Evolutionary conservation across 768 basidiomycete species (phyloP), one percentile per base, ranked within the genome.

Genomic region (Tulasnella calospora): DNA sequence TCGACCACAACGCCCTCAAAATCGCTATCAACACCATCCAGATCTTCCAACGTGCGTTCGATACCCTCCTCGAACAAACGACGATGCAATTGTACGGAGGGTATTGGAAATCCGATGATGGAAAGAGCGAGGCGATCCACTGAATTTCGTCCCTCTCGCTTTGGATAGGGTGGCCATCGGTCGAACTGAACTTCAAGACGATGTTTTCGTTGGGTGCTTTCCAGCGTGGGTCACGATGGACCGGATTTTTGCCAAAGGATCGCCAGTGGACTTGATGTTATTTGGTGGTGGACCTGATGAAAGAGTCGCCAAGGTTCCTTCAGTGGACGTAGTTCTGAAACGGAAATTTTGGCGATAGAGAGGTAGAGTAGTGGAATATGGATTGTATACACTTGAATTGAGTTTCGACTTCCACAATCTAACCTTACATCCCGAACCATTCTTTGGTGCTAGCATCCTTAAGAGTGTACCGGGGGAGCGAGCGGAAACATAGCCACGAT

Each of bases 11-110:
- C 73, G 77, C 83, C 27, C 78, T 79, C 3, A 82, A 82, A 75
- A 80, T 81, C 38, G 81, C 79, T 7, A 70, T 67, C 67, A 36
- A 77, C 13, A 35, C 55, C 35, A 77, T 77, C n/a, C 79, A 81
- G 38, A 79, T 82, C 33, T 78, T 83, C 69, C 83, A 84, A 51
- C 81, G 83, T 1, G 82, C 81, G 38, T 81, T 84, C 55, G 83
- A 84, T 61, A 10, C 27, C 6, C 35, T 76, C 38, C 73, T 80
- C 0, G 79, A 71, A 17, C 80, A 81, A 27, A 19, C 41, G 0
- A 80, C 81, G 0, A 41, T 27, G 17, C 33, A 70, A 17, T 79
- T 83, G 23, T 84, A 82, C 61, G 82, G 61, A 2, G 83, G 84
- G 4, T 51, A 67, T 5, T 84, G 83, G 83, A 19, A 13, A 23